phyloP scores from a whole-genome alignment of 331 rosid species.

The Quercus phellos region DNA sequence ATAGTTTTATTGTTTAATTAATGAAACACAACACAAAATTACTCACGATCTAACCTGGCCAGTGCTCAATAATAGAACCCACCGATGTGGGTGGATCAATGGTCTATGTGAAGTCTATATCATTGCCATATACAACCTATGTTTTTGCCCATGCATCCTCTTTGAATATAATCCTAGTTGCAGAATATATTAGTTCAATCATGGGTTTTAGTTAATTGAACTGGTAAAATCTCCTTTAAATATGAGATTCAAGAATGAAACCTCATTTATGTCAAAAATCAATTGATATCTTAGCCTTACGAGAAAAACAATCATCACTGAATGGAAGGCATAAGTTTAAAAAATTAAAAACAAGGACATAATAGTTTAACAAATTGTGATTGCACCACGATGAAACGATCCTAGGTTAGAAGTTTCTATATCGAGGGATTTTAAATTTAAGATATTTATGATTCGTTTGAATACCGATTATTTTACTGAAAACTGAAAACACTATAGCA shows the following conservation, averaged over 20 bases:
- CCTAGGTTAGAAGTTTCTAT: background rate
- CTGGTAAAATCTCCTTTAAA: too few relatives aligned
- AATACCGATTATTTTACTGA: too few relatives aligned
- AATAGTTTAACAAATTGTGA: background rate
- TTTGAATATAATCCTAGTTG: background rate
- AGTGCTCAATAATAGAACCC: background rate
- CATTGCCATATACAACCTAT: background rate
- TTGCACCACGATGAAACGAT: background rate
- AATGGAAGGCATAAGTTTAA: too few relatives aligned
- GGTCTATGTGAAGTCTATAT: background rate
- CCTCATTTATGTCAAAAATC: too few relatives aligned
- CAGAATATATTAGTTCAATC: too few relatives aligned
- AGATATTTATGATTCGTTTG: background rate
- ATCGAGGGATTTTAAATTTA: background rate
- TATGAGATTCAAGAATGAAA: too few relatives aligned
- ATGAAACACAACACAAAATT: background rate
- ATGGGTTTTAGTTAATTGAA: fast-evolving
- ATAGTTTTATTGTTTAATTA: conserved; percentile 12
- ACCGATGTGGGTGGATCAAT: conserved; percentile 20
- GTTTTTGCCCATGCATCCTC: background rate
- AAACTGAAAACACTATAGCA: too few relatives aligned
- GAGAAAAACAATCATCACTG: fast-evolving
- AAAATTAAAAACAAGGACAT: background rate
- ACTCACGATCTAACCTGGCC: background rate
- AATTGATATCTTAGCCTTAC: too few relatives aligned